A percentile compares a stretch with the other conserved stretches of the same genome.
Evolutionary conservation across 139 green algal species (phyloP).

Genomic region (Tetratostichococcus sp.): DNA sequence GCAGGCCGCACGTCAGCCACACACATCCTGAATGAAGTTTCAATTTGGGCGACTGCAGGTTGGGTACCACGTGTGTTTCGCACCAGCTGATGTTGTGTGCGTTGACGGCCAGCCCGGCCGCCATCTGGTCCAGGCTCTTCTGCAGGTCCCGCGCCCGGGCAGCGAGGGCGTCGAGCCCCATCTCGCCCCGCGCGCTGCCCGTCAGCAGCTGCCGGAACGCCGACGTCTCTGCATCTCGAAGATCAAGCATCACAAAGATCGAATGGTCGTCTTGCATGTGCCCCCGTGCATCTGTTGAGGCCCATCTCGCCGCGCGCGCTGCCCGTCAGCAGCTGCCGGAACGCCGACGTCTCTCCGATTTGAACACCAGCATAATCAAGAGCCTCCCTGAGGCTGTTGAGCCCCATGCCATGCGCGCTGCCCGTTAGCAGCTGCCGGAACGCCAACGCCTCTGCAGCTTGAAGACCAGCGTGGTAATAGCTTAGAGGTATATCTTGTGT

Average conservation of each 20-base stretch:
- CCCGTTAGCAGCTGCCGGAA: no score
- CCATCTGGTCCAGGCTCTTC: slow-evolving; percentile 4
- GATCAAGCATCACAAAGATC: not conserved
- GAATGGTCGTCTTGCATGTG: not conserved
- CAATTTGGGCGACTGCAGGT: no score
- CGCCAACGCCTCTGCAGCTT: not conserved
- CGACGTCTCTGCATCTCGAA: not conserved
- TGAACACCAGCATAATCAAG: no score
- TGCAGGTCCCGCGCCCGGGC: not conserved
- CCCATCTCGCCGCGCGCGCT: slow-evolving; percentile 15
- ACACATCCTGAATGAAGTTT: no score
- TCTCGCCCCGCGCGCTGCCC: slow-evolving; percentile 6
- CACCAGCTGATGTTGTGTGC: slow-evolving; percentile 8
- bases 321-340: slow-evolving; percentile 17
- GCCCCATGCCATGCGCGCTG: no score
- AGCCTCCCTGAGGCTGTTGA: no score
- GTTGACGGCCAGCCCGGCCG: not conserved
- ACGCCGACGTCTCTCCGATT: not conserved
- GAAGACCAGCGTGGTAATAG: no score
- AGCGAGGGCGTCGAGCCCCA: slow-evolving; percentile 23
- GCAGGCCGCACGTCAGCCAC: no score
- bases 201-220: slow-evolving; percentile 14
- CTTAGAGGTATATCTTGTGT: no score
- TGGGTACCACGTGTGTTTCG: no score
- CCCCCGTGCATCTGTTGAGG: not conserved